Conservation (phyloP, 1,284 basidiomycete genomes). For the Leccinum subspadiceum region DNA sequence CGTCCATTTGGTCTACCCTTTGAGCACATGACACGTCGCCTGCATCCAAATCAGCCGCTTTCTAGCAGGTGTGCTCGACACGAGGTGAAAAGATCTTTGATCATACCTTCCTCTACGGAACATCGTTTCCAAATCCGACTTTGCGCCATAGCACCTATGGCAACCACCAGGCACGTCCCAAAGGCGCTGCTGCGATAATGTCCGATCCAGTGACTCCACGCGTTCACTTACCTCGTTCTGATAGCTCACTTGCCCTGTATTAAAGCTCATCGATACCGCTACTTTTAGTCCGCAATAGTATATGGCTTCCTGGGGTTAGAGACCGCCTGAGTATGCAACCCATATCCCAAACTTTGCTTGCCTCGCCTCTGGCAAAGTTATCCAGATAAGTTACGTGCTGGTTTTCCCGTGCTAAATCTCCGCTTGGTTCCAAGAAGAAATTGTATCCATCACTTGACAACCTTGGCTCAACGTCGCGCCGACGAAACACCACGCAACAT, state of each 20-base stretch:
- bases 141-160: constrained; percentile 25
- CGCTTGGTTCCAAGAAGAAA: constrained; percentile 1
- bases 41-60: constrained; percentile 25
- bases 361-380: background rate
- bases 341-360: constrained; percentile 20
- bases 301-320: constrained; percentile 11
- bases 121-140: constrained; percentile 24
- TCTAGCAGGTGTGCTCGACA: constrained; percentile 26
- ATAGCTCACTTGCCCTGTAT: constrained; percentile 15
- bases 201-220: constrained; percentile 29
- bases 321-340: constrained; percentile 6
- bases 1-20: constrained; percentile 22
- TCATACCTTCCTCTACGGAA: constrained; percentile 22
- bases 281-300: constrained; percentile 20
- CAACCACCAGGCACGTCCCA: constrained; percentile 28
- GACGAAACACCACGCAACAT: background rate
- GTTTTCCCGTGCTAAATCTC: constrained; percentile 13
- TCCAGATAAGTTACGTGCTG: constrained; percentile 15
- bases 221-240: constrained; percentile 22
- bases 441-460: background rate
- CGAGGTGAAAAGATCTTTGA: constrained; percentile 34
- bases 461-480: background rate
- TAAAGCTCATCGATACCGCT: constrained; percentile 23
- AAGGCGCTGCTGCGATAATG: constrained; percentile 31
- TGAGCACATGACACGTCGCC: constrained; percentile 27